A percentile compares a stretch with the other conserved stretches of the same genome.
Evolutionary conservation across 257 asterid species (phyloP).

Genomic region (Primulina eburnea): DNA sequence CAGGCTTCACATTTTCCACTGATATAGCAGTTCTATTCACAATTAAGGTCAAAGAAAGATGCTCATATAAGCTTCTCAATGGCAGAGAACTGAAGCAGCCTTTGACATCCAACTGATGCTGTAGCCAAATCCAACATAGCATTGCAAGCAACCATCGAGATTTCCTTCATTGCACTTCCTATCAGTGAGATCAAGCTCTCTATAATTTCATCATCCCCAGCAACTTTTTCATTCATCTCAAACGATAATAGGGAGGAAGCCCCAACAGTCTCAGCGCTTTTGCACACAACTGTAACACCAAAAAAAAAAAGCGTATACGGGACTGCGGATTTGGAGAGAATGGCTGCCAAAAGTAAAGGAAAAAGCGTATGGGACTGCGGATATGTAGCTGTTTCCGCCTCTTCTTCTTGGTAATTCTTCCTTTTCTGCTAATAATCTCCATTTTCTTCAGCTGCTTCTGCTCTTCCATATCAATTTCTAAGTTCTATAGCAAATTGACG

Average conservation of each 20-base stretch:
- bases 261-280: slow-evolving; percentile 54
- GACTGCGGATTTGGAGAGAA: slow-evolving; percentile 24
- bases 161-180: slow-evolving; percentile 33
- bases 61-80: slow-evolving; percentile 62
- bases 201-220: slow-evolving; percentile 48
- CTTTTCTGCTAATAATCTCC: neutral
- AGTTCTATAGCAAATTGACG: neutral
- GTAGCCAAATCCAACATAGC: slow-evolving; percentile 68
- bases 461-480: slow-evolving; percentile 4
- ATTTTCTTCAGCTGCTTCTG: slow-evolving; percentile 21
- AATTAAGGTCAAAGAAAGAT: slow-evolving; percentile 13
- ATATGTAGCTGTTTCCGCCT: slow-evolving; percentile 22
- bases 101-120: slow-evolving; percentile 47
- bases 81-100: slow-evolving; percentile 48
- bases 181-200: slow-evolving; percentile 49
- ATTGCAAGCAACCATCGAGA: slow-evolving; percentile 61
- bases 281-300: slow-evolving; percentile 46
- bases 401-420: slow-evolving; percentile 23
- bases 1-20: neutral
- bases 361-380: slow-evolving; percentile 31
- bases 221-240: slow-evolving; percentile 57
- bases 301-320: slow-evolving; percentile 5
- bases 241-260: slow-evolving; percentile 53
- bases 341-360: slow-evolving; percentile 52
- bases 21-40: neutral